phyloP scores from a whole-genome alignment of 2,329 filamentous ascomycete species.

The Spiromastix sp. region DNA sequence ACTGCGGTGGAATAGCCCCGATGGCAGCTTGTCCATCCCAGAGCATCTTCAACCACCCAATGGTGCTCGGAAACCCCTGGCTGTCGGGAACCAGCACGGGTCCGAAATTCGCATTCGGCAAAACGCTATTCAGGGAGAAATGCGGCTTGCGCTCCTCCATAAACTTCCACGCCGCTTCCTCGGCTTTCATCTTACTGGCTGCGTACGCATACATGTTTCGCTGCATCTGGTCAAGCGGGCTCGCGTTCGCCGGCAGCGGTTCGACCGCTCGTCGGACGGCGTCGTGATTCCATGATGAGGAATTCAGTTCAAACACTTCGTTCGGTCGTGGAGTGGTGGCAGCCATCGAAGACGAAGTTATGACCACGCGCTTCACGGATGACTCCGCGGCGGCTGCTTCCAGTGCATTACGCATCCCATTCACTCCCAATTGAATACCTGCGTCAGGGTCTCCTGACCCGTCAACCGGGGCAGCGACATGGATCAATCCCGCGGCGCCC shows the following conservation, averaged over 20 bases:
- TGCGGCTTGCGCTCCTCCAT: conserved; percentile 31
- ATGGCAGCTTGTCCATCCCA: conserved; percentile 9
- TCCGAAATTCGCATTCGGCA: conserved; percentile 28
- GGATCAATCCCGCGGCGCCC: conserved; percentile 4
- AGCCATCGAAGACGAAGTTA: conserved; percentile 32
- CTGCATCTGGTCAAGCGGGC: conserved; percentile 14
- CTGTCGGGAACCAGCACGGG: conserved; percentile 23
- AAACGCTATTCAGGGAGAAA: conserved; percentile 35
- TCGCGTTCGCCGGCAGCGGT: conserved; percentile 19
- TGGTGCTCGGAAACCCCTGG: conserved; percentile 13
- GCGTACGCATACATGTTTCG: conserved; percentile 28
- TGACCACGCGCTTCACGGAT: conserved; percentile 32
- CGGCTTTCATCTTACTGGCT: conserved; percentile 38
- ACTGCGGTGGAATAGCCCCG: conserved; percentile 21
- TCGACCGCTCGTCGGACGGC: conserved; percentile 24
- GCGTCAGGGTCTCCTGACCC: conserved; percentile 2
- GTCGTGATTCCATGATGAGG: conserved; percentile 28
- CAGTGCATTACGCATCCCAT: background rate
- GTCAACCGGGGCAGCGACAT: conserved; percentile 3
- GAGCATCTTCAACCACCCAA: conserved; percentile 13
- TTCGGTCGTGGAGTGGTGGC: conserved; percentile 25
- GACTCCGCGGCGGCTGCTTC: conserved; percentile 2
- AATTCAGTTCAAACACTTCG: conserved; percentile 24
- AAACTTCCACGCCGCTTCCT: conserved; percentile 39
- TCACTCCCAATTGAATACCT: conserved; percentile 1